These are phyloP conservation scores for Cucurbita ficifolia DNA, from an alignment of 306 rosid genomes.

Conservation along the genomic window DNA sequence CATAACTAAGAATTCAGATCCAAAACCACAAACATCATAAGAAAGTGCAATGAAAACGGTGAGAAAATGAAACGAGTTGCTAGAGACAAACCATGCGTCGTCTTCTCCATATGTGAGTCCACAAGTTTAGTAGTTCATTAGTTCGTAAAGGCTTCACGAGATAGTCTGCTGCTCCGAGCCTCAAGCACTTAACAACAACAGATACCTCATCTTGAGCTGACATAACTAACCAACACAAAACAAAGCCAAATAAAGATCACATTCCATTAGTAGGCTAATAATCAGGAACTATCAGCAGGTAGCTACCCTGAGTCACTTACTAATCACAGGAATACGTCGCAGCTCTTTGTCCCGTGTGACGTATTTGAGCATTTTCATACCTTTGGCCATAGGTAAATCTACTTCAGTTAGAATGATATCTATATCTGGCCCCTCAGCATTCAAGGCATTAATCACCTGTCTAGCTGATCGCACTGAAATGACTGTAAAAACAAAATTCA, in stretches of 20 bases:
- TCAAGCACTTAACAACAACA: conserved; percentile 85
- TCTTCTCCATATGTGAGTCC: conserved; percentile 99
- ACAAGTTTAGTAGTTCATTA: conserved; percentile 82
- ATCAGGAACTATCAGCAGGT: not conserved
- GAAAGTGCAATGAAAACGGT: not conserved
- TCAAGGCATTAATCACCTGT: conserved; percentile 83
- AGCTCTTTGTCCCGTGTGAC: conserved; percentile 59
- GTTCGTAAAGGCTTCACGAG: conserved; percentile 98
- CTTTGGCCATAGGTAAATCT: conserved; percentile 76
- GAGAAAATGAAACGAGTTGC: not conserved
- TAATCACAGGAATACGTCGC: conserved; percentile 76
- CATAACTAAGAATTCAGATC: not conserved
- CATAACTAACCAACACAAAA: conserved; percentile 58
- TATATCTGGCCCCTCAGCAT: conserved; percentile 77
- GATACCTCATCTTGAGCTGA: conserved; percentile 91
- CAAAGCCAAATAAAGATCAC: conserved; percentile 14
- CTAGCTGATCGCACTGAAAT: conserved; percentile 63
- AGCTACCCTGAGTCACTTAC: conserved; percentile 24
- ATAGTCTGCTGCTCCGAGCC: conserved; percentile 96
- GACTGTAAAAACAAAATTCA: conserved; percentile 25
- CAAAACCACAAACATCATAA: not conserved
- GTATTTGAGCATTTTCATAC: conserved; percentile 81
- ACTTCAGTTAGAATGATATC: conserved; percentile 83
- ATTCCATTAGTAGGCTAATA: not conserved
- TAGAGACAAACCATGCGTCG: conserved; percentile 69